Base-by-base conservation (phyloP, 768 basidiomycete genomes). In the Calocera cornea region DNA sequence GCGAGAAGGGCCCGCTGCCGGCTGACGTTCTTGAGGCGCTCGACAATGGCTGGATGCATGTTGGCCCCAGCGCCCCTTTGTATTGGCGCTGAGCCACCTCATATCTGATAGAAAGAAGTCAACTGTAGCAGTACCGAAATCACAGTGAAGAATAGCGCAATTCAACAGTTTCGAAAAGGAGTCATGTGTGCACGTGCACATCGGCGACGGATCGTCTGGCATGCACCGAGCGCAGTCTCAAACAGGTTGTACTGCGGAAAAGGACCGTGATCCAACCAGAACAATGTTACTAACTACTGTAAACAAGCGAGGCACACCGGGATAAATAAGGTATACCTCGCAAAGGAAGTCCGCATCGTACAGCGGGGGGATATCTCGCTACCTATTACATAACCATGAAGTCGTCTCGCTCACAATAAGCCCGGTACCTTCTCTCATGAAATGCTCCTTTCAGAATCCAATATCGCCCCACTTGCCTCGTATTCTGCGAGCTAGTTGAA, bases 401-500 rank as follows among this genome's bases (percentile, higher is more conserved):
- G 36, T 14, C 36, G 7, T 38, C 36, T 47, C 19, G 44, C 44
- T 47, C 44, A 17, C 44, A 47, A 19, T 3, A 47, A 19, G 19
- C 7, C 7, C 7, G 24, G 7, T 19, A 19, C 24, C 19, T 47
- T 47, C 44, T 19, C 19, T 24, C 44, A 8, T 19, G 16, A n/a
- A 3, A 3, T 7, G 44, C 44, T 19, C 27, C 31, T 5, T 27
- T 60, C 54, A 60, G 54, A 29, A 60, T 27, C 54, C 84, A 68
- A 89, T 80, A 38, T 87, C 87, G 64, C 86, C 87, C 88, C 89
- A 94, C 54, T 88, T 87, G 1, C 95, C 95, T 64, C 95, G 86
- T 81, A 98, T 93, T 70, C 97, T 84, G 66, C 97, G 83, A 27
- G 97, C 97, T 65, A 99, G 87, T 73, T 97, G 95, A 68, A 99